phyloP scores from a whole-genome alignment of 371 early-diverging fungal species.

The Mucor saturninus region DNA sequence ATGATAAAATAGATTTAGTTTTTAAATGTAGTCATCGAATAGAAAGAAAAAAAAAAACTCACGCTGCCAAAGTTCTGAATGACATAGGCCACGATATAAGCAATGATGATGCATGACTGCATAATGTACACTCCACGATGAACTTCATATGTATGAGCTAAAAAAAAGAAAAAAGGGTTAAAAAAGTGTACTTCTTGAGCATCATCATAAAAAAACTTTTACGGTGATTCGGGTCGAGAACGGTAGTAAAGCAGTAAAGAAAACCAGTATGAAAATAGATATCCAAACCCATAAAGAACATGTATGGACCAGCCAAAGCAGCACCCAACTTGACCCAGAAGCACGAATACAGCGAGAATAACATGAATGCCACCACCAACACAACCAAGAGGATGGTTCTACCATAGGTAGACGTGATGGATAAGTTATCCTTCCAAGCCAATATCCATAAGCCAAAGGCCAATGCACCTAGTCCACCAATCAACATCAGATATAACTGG shows the following conservation, averaged over 20 bases:
- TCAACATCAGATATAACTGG: slow-evolving; percentile 40
- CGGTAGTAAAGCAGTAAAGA: slow-evolving; percentile 38
- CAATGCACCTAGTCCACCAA: slow-evolving; percentile 69
- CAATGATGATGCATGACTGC: slow-evolving; percentile 33
- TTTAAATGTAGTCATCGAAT: no score
- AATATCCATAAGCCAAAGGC: slow-evolving; percentile 68
- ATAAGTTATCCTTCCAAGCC: slow-evolving; percentile 57
- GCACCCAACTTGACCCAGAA: slow-evolving; percentile 67
- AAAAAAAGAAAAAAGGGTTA: neutral
- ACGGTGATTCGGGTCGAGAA: slow-evolving; percentile 40
- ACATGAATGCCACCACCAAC: slow-evolving; percentile 55
- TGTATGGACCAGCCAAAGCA: slow-evolving; percentile 71
- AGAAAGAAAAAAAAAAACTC: slow-evolving; percentile 1
- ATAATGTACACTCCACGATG: slow-evolving; percentile 35
- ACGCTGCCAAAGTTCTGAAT: slow-evolving; percentile 16
- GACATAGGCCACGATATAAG: slow-evolving; percentile 23
- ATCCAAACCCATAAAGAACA: slow-evolving; percentile 76
- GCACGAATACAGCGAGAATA: slow-evolving; percentile 58
- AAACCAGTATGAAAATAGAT: slow-evolving; percentile 79
- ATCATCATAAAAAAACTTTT: neutral
- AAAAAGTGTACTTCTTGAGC: no score
- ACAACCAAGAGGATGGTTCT: slow-evolving; percentile 70
- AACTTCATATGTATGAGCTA: slow-evolving; percentile 22
- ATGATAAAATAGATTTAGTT: neutral
- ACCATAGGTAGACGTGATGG: slow-evolving; percentile 60